Evolutionary conservation across 2,329 filamentous ascomycete species (phyloP).

Genomic region (Epichloe festucae): DNA sequence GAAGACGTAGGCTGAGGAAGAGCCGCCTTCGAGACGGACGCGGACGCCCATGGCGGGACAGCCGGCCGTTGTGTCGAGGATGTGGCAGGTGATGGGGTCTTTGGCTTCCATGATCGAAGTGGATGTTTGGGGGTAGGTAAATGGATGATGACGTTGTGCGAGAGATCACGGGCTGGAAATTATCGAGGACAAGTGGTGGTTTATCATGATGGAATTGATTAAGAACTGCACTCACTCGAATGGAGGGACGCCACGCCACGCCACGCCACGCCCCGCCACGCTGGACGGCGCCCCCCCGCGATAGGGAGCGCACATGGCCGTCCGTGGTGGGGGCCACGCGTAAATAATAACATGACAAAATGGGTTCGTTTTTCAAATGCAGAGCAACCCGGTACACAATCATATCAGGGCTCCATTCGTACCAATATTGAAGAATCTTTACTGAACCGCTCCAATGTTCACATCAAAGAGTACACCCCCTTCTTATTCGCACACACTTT

Average conservation of each 20-base stretch:
- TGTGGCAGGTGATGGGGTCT: conserved; percentile 71
- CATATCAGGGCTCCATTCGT: too few relatives aligned
- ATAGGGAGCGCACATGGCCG: neutral
- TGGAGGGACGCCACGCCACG: neutral
- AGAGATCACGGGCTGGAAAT: too few relatives aligned
- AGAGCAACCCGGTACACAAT: too few relatives aligned
- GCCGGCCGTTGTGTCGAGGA: conserved; percentile 70
- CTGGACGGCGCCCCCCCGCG: neutral
- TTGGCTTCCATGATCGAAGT: conserved; percentile 20
- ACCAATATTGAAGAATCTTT: too few relatives aligned
- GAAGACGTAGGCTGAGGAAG: conserved; percentile 30
- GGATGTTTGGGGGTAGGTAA: neutral
- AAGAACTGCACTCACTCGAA: neutral
- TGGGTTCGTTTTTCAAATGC: too few relatives aligned
- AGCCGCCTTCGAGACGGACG: conserved; percentile 44
- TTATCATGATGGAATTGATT: too few relatives aligned
- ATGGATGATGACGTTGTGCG: neutral
- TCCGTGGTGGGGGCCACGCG: neutral
- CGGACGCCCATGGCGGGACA: conserved; percentile 52
- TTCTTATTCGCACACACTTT: neutral
- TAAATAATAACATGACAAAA: too few relatives aligned
- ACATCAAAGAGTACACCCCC: too few relatives aligned
- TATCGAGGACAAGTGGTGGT: too few relatives aligned
- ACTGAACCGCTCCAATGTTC: too few relatives aligned
- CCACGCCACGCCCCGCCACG: neutral